phyloP scores from a whole-genome alignment of 805 yeast genomes.

The Saturnispora galanensis region DNA sequence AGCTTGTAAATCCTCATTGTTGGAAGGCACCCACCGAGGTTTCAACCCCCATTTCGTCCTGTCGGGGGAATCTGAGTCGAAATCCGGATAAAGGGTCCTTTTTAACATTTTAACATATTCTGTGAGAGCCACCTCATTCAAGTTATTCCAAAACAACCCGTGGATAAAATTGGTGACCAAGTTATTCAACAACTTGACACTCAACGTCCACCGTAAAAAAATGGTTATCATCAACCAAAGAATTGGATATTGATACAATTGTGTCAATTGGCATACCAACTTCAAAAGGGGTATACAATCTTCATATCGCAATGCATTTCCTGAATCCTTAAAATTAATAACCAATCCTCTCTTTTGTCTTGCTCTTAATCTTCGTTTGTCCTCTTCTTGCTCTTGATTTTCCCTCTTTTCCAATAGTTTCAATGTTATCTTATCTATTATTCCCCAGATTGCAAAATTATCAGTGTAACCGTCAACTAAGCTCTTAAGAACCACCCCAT shows the following conservation, averaged over 20 bases:
- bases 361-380: background rate
- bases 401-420: background rate
- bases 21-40: conserved; percentile 4
- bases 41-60: conserved; percentile 5
- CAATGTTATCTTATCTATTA: conserved; percentile 22
- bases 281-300: conserved; percentile 10
- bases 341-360: background rate
- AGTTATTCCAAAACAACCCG: conserved; percentile 35
- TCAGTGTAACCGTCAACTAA: conserved; percentile 36
- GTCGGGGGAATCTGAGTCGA: background rate
- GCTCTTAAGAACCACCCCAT: conserved; percentile 34
- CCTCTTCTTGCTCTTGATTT: background rate
- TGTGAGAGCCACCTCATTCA: conserved; percentile 50
- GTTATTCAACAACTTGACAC: background rate
- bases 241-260: conserved; percentile 6
- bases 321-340: background rate
- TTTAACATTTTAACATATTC: conserved; percentile 29
- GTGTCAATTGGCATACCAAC: background rate
- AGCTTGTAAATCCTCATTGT: background rate
- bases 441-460: conserved; percentile 43
- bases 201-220: background rate
- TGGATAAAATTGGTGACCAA: conserved; percentile 17
- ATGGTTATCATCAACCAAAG: conserved; percentile 5
- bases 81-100: conserved; percentile 33
- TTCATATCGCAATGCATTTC: background rate